Conservation (phyloP, 2,329 filamentous ascomycete genomes). For the Aureobasidium sp. region DNA sequence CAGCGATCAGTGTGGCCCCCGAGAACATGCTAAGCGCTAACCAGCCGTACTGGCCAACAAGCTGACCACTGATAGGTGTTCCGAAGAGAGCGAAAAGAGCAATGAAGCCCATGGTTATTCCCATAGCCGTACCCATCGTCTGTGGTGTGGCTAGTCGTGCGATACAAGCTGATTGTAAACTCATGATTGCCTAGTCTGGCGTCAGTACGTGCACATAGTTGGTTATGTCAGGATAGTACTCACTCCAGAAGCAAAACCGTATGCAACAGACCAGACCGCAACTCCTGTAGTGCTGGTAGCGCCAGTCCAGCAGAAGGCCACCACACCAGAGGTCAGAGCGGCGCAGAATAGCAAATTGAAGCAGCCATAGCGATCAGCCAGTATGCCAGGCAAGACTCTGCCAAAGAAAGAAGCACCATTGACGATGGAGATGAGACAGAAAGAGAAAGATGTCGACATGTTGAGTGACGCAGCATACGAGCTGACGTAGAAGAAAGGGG, state of each 20-base stretch:
- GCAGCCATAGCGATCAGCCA: slow-evolving; percentile 31
- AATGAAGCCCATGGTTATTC: slow-evolving; percentile 33
- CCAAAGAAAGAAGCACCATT: slow-evolving; percentile 52
- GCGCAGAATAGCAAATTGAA: slow-evolving; percentile 33
- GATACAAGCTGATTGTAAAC: slow-evolving; percentile 38
- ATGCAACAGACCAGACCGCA: slow-evolving; percentile 25
- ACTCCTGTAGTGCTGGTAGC: slow-evolving; percentile 17
- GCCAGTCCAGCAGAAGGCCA: slow-evolving; percentile 27
- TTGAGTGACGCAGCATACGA: slow-evolving; percentile 25
- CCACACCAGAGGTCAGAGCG: slow-evolving; percentile 26
- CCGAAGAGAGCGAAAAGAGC: slow-evolving; percentile 25
- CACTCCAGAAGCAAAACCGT: slow-evolving; percentile 40
- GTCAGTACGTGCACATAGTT: no score
- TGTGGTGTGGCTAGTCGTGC: slow-evolving; percentile 31
- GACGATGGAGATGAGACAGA: slow-evolving; percentile 56
- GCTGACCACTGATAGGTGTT: background rate
- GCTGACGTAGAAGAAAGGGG: slow-evolving; percentile 32
- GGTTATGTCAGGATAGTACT: slow-evolving; percentile 12
- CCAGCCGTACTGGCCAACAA: slow-evolving; percentile 1
- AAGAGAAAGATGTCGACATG: slow-evolving; percentile 40
- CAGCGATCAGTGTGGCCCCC: background rate
- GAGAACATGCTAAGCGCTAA: slow-evolving; percentile 3
- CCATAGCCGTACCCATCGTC: slow-evolving; percentile 35
- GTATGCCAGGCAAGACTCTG: slow-evolving; percentile 41
- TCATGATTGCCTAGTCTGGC: slow-evolving; percentile 33